Percentiles rank a stretch among this genome's conserved stretches.
phyloP scores from a whole-genome alignment of 352 stramenopile species.

The Globisporangium orthogonon region DNA sequence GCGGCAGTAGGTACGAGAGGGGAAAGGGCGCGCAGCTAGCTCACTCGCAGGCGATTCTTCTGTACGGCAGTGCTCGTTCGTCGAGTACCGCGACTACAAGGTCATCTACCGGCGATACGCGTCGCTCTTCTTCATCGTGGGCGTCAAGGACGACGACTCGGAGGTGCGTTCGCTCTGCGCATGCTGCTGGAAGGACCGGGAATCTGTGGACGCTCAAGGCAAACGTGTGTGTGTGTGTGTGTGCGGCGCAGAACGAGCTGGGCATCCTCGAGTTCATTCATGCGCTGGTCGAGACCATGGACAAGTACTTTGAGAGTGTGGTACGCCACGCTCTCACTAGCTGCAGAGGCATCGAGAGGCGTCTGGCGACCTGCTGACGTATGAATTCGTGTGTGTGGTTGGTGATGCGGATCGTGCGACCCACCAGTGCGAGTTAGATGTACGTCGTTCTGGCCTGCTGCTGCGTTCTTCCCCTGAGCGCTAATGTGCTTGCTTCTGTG shows the following conservation, averaged over 20 bases:
- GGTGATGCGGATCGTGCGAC: background rate
- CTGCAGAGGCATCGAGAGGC: background rate
- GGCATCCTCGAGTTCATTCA: constrained; percentile 99
- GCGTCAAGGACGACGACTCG: constrained; percentile 93
- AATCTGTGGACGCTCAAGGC: background rate
- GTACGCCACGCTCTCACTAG: constrained; percentile 27
- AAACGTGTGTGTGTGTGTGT: background rate
- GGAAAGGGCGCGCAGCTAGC: no score
- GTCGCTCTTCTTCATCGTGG: constrained; percentile 99
- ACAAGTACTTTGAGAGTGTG: constrained; percentile 99
- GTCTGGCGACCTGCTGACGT: no score
- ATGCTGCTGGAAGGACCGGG: no score
- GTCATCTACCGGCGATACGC: constrained; percentile 98
- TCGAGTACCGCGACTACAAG: constrained; percentile 99
- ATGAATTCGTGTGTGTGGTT: background rate
- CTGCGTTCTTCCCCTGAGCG: no score
- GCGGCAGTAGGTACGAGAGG: no score
- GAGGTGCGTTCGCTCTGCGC: constrained; percentile 37
- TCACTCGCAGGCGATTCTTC: background rate
- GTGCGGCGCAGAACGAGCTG: constrained; percentile 93
- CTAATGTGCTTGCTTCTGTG: no score
- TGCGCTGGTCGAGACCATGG: constrained; percentile 98
- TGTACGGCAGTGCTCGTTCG: constrained; percentile 94
- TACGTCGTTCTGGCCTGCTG: constrained; percentile 23
- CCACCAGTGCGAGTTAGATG: constrained; percentile 77